These are phyloP conservation scores for Seiridium cupressi DNA, from an alignment of 2,329 filamentous ascomycete genomes.

Conservation along the genomic window DNA sequence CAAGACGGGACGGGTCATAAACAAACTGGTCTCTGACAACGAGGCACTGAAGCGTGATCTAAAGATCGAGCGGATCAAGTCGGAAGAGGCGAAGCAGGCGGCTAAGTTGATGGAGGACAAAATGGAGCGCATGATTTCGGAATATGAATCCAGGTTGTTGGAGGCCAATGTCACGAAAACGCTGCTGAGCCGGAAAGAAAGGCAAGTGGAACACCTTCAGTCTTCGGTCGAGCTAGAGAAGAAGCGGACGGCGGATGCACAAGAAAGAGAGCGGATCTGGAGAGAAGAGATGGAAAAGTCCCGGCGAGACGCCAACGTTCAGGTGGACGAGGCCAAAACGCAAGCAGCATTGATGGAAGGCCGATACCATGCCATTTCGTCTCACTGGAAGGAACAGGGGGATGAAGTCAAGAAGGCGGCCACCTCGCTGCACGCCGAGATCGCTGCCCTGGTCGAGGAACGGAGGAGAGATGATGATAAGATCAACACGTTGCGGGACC, in stretches of 20 bases:
- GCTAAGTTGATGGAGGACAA: constrained; percentile 68
- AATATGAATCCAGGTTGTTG: constrained; percentile 68
- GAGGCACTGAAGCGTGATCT: constrained; percentile 74
- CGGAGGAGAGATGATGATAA: constrained; percentile 60
- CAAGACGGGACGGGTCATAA: constrained; percentile 77
- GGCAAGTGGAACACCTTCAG: constrained; percentile 70
- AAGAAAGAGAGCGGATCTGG: constrained; percentile 60
- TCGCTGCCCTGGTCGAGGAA: constrained; percentile 53
- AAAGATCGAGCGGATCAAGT: constrained; percentile 60
- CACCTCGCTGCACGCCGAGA: constrained; percentile 48
- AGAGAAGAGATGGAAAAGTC: constrained; percentile 63
- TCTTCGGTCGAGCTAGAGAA: constrained; percentile 63
- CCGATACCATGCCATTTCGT: constrained; percentile 65
- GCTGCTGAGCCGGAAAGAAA: constrained; percentile 68
- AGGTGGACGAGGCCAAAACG: constrained; percentile 64
- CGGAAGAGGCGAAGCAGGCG: constrained; percentile 70
- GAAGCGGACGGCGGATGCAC: constrained; percentile 57
- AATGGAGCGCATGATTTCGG: constrained; percentile 64
- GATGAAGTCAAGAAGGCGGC: constrained; percentile 56
- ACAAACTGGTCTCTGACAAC: constrained; percentile 77
- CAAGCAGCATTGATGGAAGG: constrained; percentile 68
- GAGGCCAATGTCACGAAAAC: constrained; percentile 71
- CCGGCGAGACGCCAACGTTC: constrained; percentile 55
- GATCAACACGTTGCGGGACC: constrained; percentile 62
- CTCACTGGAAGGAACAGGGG: constrained; percentile 66